Evolutionary conservation across 257 asterid genomes (phyloP), one percentile per base, ranked within the genome.

Genomic region (Asclepias syriaca): DNA sequence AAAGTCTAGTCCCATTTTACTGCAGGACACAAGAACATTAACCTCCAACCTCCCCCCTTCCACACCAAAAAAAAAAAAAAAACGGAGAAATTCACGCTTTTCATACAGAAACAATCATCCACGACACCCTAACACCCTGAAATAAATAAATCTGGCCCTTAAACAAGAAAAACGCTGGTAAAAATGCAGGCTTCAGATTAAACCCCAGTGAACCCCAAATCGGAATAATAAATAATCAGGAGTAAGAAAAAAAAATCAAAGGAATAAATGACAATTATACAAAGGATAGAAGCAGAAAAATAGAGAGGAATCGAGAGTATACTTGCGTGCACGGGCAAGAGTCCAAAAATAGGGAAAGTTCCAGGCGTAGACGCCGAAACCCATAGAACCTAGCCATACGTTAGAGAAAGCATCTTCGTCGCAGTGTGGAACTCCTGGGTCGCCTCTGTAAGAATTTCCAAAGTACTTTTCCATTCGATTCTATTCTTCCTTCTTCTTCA

Each of bases 401-500:
- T 86, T 88, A 32, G 68, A 65, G 81, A 91, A 94, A 1, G 84
- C 70, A 0, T 83, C 89, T 73, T 93, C 87, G 78, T 77, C 93
- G 39, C 90, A 70, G 74, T 94, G 98, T 8, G 98, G 97, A 0
- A 94, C 90, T 16, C 98, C 97, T 56, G 93, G 96, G 90, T 91
- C 97, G 24, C 99, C 99, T 81, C 97, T 82, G 71, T 94, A 94
- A 1, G 98, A 90, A 73, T 88, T 91, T 46, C 96, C 98, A 12
- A 94, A 88, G 85, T 85, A 91, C 85, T 94, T 89, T 88, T 94
- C 99, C 99, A 94, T 90, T 70, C 12, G 46, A 68, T 34, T 12
- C 45, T 7, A 27, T 51, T 48, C 46, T 55, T 76, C 45, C 15
- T 29, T 53, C 67, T 19, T 7, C 72, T 61, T 78, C 45, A 68